phyloP scores from a whole-genome alignment of 2,329 filamentous ascomycete species.

The Calonectria fujianensis region DNA sequence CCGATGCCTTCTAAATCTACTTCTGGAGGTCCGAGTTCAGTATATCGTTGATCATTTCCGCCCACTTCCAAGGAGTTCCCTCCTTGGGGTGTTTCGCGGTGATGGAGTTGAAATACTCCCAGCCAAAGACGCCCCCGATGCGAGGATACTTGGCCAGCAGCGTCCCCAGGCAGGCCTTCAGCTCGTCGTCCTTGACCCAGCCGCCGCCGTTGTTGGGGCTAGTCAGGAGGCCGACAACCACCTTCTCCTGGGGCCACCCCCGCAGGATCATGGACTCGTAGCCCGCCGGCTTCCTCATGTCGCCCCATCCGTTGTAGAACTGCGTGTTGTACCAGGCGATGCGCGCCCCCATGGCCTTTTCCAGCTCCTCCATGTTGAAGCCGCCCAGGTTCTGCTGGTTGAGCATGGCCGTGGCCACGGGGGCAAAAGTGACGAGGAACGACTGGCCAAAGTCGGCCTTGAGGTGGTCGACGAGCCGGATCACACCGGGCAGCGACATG shows the following conservation, averaged over 20 bases:
- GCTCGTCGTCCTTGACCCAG: slow-evolving; percentile 66
- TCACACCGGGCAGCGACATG: slow-evolving; percentile 79
- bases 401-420: slow-evolving; percentile 83
- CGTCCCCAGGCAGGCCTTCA: slow-evolving; percentile 63
- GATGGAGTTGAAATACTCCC: slow-evolving; percentile 91
- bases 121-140: slow-evolving; percentile 92
- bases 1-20: not conserved
- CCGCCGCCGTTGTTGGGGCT: slow-evolving; percentile 80
- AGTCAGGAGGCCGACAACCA: slow-evolving; percentile 87
- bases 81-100: slow-evolving; percentile 57
- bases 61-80: slow-evolving; percentile 84
- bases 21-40: slow-evolving; percentile 38
- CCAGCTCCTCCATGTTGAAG: slow-evolving; percentile 84
- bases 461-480: slow-evolving; percentile 79
- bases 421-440: slow-evolving; percentile 87
- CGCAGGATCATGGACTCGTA: slow-evolving; percentile 70
- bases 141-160: slow-evolving; percentile 71
- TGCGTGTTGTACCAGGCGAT: slow-evolving; percentile 91
- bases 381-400: slow-evolving; percentile 79
- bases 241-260: slow-evolving; percentile 81
- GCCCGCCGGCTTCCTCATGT: slow-evolving; percentile 62
- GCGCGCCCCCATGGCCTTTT: slow-evolving; percentile 75
- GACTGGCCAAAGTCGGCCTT: slow-evolving; percentile 78
- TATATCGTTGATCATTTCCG: slow-evolving; percentile 60
- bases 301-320: slow-evolving; percentile 91